Evolutionary conservation across 441 rosid species (phyloP).

Genomic region (Hura crepitans): DNA sequence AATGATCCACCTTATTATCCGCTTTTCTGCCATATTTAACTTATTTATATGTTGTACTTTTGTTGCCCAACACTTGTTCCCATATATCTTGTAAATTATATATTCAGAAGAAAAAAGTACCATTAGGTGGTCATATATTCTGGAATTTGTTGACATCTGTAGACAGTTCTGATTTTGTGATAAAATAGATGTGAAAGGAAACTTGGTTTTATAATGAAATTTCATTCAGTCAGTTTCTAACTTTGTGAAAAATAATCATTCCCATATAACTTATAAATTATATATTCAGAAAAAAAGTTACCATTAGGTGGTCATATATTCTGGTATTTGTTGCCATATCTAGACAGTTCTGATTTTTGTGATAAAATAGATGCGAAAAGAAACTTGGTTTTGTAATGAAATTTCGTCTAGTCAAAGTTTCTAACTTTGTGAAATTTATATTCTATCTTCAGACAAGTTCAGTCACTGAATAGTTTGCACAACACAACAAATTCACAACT

Average conservation of each 20-base stretch:
- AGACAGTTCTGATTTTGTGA: constrained; percentile 10
- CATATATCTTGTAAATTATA: no score
- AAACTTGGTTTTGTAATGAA: constrained; percentile 2
- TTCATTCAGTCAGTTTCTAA: constrained; percentile 11
- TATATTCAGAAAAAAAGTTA: not conserved
- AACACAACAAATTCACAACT: constrained; percentile 73
- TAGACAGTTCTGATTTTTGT: constrained; percentile 9
- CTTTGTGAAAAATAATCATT: constrained; percentile 20
- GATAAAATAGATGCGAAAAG: constrained; percentile 9
- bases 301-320: not conserved
- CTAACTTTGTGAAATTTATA: constrained; percentile 20
- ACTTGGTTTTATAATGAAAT: not conserved
- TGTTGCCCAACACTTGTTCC: no score
- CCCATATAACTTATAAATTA: no score
- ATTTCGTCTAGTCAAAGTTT: constrained; percentile 4
- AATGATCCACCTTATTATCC: no score
- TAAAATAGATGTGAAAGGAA: constrained; percentile 8
- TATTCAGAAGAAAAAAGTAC: not conserved
- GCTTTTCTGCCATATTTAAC: no score
- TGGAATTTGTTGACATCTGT: not conserved
- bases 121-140: not conserved
- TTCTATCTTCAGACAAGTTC: constrained; percentile 54
- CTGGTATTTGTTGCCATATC: not conserved
- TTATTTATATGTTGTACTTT: no score
- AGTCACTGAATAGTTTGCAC: constrained; percentile 65